These are phyloP conservation scores for Pisolithus tinctorius DNA, from an alignment of 768 basidiomycete species.

Conservation along the genomic window DNA sequence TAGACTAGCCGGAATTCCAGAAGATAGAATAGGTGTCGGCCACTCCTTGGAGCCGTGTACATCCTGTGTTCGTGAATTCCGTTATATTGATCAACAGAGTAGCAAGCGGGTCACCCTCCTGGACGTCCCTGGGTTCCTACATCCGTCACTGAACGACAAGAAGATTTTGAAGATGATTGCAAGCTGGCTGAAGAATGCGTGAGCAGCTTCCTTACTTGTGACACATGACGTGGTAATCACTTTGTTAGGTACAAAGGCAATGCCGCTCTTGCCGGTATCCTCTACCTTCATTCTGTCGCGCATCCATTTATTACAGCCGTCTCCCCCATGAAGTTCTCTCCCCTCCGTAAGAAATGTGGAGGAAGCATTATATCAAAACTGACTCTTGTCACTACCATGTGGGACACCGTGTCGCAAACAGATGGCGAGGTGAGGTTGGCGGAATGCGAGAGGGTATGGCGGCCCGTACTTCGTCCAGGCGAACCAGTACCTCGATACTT, in stretches of 20 bases:
- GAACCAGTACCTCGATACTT: not conserved
- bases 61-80: not conserved
- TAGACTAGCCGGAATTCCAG: not conserved
- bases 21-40: not conserved
- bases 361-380: not conserved
- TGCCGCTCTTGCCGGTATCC: not conserved
- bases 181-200: not conserved
- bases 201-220: not conserved
- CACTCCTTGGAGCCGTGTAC: not conserved
- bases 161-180: not conserved
- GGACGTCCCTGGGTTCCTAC: not conserved
- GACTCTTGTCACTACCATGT: not conserved
- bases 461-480: not conserved
- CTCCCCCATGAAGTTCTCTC: not conserved
- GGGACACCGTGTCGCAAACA: not conserved
- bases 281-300: not conserved
- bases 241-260: not conserved
- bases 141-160: not conserved
- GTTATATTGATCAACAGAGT: not conserved
- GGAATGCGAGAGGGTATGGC: not conserved
- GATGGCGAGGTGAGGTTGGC: not conserved
- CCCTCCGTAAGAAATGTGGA: not conserved
- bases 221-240: not conserved
- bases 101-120: not conserved
- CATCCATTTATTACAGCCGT: not conserved